These are phyloP conservation scores for Trametes elegans DNA, from an alignment of 768 basidiomycete genomes.

Conservation along the genomic window DNA sequence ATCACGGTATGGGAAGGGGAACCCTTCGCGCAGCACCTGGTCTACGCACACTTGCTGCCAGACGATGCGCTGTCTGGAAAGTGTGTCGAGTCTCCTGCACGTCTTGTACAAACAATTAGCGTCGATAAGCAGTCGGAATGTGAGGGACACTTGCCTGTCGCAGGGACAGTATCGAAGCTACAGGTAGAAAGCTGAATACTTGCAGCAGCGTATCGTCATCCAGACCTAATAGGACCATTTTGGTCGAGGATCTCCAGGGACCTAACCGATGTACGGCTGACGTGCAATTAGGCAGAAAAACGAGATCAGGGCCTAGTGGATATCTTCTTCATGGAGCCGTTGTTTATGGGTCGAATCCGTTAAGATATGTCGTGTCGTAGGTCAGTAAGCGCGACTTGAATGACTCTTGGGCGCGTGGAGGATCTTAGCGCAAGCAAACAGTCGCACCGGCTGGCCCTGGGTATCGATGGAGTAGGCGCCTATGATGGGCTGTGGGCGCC, in stretches of 20 bases:
- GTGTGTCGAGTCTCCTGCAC: constrained; percentile 43
- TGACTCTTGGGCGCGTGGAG: too few species aligned
- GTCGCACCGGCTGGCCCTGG: too few species aligned
- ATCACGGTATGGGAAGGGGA: constrained; percentile 46
- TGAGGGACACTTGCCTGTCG: constrained; percentile 13
- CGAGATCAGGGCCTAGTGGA: neutral
- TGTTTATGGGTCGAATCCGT: too few species aligned
- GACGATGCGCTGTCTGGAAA: constrained; percentile 51
- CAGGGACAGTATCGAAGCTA: constrained; percentile 32
- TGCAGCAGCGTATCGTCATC: constrained; percentile 39
- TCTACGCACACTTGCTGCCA: constrained; percentile 52
- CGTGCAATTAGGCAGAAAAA: neutral
- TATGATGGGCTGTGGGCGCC: neutral
- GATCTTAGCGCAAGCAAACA: too few species aligned
- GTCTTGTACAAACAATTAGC: constrained; percentile 34
- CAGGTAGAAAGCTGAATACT: constrained; percentile 35
- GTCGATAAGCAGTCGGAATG: too few species aligned
- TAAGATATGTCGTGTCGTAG: too few species aligned
- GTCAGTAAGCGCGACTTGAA: too few species aligned
- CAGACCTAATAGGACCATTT: constrained; percentile 16
- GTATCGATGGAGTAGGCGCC: too few species aligned
- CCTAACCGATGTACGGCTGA: neutral
- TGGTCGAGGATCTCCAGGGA: neutral
- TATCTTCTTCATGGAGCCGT: neutral
- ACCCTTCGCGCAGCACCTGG: constrained; percentile 44